Base-by-base conservation (phyloP, 352 stramenopile genomes). In the Peronospora belbahrii region DNA sequence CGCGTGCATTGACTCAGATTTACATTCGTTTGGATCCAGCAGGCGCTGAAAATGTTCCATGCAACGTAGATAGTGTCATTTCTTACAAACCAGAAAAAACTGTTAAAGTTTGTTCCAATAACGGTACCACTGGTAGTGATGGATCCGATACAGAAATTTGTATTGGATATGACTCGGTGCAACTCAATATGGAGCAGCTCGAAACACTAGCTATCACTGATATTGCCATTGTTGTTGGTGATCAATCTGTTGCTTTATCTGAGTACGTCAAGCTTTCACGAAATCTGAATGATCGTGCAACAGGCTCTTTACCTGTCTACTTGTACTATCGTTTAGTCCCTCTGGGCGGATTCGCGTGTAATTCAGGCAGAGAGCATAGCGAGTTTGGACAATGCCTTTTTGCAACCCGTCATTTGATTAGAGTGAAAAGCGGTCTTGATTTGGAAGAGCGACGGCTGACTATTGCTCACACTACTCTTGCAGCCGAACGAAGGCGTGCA, bases 301-400 rank as follows among this genome's bases (percentile, higher is more conserved):
- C 40, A 10, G 62, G 52, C 23, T 40, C 43, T 3, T 44, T 57
- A 34, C 49, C 56, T n/a, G 25, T 86, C 28, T 81, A 68, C 27
- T 34, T 92, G 14, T 79, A 57, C 33, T 92, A 88, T 62, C 57
- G 43, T 17, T 8, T 86, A 5, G 35, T 59, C 19, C 65, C 74
- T 20, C 38, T 88, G 9, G 74, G 66, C 11, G 72, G 67, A 2
- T 88, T 89, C 55, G 52, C 62, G 32, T 92, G 81, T 41, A 24
- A 76, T 38, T 59, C 49, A 2, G 44, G 59, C 18, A 43, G 48
- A 6, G 41, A 56, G 15, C 70, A 87, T 31, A 82, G 75, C 23
- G 60, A 70, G 1, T 81, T 86, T 49, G 76, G 74, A 6, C 72
- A 82, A 31, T 92, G 81, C 23, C 50, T 92, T 19, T 92, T 92